Conservation (phyloP, 805 yeast species). For the Kuraishia ogatae region DNA sequence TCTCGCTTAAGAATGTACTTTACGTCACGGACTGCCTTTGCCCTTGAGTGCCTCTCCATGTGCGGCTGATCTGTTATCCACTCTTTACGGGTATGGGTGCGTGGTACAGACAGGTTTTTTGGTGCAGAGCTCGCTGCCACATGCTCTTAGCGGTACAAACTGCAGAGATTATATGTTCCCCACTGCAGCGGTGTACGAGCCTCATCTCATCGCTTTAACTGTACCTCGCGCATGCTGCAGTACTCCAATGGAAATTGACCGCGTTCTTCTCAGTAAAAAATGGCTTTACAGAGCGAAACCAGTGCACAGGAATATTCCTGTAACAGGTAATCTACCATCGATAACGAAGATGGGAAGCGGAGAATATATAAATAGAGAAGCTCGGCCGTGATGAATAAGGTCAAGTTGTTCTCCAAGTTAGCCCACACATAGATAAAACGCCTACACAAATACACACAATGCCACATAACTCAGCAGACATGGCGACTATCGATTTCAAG, state of each 20-base stretch:
- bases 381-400: too few relatives aligned
- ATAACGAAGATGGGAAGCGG: neutral
- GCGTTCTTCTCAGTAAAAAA: neutral
- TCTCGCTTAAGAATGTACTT: neutral
- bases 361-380: too few relatives aligned
- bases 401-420: too few relatives aligned
- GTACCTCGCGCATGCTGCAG: neutral
- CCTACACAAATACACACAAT: neutral
- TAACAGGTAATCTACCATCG: neutral
- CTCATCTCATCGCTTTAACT: neutral
- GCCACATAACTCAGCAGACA: neutral
- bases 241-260: neutral
- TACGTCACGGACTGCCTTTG: neutral
- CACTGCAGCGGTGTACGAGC: neutral
- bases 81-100: too few relatives aligned
- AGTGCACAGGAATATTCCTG: neutral
- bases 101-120: neutral
- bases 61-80: too few relatives aligned
- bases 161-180: too few relatives aligned
- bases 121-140: neutral
- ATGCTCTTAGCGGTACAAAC: neutral
- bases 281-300: neutral
- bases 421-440: too few relatives aligned
- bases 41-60: neutral
- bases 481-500: slow-evolving; percentile 31